Percentiles rank a stretch among this genome's conserved stretches.
These are phyloP conservation scores for Erodium chrysanthum DNA, from an alignment of 441 rosid genomes.

Conservation along the genomic window DNA sequence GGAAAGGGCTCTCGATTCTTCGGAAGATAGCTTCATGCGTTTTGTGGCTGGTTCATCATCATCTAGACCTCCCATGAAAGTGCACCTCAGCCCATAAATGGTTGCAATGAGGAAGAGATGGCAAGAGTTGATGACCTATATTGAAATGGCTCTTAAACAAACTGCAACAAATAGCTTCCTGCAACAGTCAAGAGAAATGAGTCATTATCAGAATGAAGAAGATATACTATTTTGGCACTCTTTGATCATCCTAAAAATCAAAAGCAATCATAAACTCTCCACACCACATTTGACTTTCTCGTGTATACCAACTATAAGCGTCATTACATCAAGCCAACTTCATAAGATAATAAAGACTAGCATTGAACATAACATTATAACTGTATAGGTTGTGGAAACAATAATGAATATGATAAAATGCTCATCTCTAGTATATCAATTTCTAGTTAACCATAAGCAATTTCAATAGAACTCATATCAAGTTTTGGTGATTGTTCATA, in stretches of 20 bases:
- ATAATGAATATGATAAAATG: not conserved
- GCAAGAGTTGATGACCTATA: conserved; percentile 2
- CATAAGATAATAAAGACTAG: not conserved
- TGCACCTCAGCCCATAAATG: conserved; percentile 63
- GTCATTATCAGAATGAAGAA: no score
- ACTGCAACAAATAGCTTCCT: conserved; percentile 24
- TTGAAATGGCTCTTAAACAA: conserved; percentile 11
- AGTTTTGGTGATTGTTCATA: no score
- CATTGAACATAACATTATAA: not conserved
- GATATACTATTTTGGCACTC: not conserved
- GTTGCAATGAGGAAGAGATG: conserved; percentile 15
- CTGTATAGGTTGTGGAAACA: not conserved
- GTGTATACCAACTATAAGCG: not conserved
- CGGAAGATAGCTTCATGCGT: conserved; percentile 43
- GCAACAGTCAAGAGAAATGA: conserved; percentile 20
- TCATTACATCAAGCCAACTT: not conserved
- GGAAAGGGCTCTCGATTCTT: conserved; percentile 29
- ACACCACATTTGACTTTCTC: not conserved
- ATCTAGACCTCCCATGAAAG: conserved; percentile 78
- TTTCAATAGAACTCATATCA: no score
- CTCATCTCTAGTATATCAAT: not conserved
- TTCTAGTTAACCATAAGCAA: not conserved
- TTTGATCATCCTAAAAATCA: not conserved
- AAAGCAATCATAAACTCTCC: not conserved
- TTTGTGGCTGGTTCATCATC: conserved; percentile 62